Evolutionary conservation across 805 yeast genomes (phyloP).

Genomic region (Hanseniaspora singularis): DNA sequence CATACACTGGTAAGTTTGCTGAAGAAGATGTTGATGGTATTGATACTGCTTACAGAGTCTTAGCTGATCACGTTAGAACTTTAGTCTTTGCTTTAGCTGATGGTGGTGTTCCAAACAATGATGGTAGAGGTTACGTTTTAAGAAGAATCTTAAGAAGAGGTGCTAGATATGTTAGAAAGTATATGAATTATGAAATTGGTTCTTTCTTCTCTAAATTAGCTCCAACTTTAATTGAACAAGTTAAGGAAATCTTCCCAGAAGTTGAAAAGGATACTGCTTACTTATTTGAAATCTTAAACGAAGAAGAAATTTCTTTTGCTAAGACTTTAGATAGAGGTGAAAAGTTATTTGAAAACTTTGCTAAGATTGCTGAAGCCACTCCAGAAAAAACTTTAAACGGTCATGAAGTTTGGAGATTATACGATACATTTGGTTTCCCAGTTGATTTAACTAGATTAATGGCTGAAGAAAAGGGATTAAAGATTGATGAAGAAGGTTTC

Average conservation of each 20-base stretch:
- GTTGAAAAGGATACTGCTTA: constrained; percentile 56
- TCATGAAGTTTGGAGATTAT: constrained; percentile 94
- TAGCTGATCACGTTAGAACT: constrained; percentile 97
- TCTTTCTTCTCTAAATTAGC: constrained; percentile 83
- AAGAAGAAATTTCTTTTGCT: constrained; percentile 90
- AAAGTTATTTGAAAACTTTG: constrained; percentile 86
- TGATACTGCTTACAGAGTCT: constrained; percentile 94
- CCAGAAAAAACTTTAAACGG: constrained; percentile 74
- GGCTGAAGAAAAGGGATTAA: constrained; percentile 96
- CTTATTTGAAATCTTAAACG: constrained; percentile 82
- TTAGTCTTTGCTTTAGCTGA: constrained; percentile 91
- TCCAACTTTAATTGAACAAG: constrained; percentile 85
- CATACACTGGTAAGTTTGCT: constrained; percentile 87
- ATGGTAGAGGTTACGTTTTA: constrained; percentile 96
- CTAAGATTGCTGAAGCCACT: constrained; percentile 64
- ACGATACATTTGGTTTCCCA: constrained; percentile 98
- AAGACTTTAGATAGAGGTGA: constrained; percentile 97
- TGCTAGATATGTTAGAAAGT: constrained; percentile 90
- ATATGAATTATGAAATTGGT: constrained; percentile 91
- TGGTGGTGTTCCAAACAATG: constrained; percentile 99
- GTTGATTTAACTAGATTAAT: constrained; percentile 92
- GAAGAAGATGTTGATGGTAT: constrained; percentile 86
- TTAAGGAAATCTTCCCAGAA: constrained; percentile 84
- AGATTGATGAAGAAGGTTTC: constrained; percentile 83
- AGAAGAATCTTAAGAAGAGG: constrained; percentile 97